Evolutionary conservation across 1,139 yeast genomes (phyloP).

Genomic region (Suhomyces kunorum): DNA sequence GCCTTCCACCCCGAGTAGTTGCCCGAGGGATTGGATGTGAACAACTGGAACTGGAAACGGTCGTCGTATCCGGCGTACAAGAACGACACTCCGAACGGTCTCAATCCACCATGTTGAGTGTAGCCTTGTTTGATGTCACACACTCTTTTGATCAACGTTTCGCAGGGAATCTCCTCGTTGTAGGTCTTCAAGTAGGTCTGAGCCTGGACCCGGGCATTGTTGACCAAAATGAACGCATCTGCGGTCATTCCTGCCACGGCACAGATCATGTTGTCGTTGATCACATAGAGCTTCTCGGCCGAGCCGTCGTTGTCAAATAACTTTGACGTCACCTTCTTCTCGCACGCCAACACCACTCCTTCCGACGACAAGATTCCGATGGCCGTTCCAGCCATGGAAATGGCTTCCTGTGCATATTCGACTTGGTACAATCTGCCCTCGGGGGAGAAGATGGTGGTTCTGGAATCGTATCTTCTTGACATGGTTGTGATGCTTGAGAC

Average conservation of each 20-base stretch:
- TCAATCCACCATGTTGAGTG: conserved; percentile 97
- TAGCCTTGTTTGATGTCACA: conserved; percentile 97
- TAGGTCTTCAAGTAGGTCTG: conserved; percentile 83
- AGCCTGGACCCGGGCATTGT: conserved; percentile 82
- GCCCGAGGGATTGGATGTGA: conserved; percentile 95
- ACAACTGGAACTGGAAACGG: conserved; percentile 84
- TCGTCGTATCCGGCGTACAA: conserved; percentile 96
- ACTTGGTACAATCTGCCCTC: conserved; percentile 96
- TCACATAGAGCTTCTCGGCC: conserved; percentile 86
- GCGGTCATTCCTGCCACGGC: conserved; percentile 99
- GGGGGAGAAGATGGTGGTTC: conserved; percentile 98
- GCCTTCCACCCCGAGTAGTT: conserved; percentile 99
- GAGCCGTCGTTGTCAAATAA: conserved; percentile 90
- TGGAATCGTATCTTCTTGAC: conserved; percentile 76
- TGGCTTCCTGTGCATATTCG: conserved; percentile 96
- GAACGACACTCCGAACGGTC: conserved; percentile 98
- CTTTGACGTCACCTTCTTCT: conserved; percentile 89
- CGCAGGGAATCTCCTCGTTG: conserved; percentile 91
- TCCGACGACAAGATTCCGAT: conserved; percentile 89
- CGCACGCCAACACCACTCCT: conserved; percentile 96
- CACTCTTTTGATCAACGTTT: conserved; percentile 79
- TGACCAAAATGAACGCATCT: conserved; percentile 90
- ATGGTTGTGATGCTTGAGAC: conserved; percentile 18
- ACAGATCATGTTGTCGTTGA: conserved; percentile 78
- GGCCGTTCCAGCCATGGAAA: conserved; percentile 97